Evolutionary conservation across 805 yeast genomes (phyloP).

Genomic region (Candida sithepensis): DNA sequence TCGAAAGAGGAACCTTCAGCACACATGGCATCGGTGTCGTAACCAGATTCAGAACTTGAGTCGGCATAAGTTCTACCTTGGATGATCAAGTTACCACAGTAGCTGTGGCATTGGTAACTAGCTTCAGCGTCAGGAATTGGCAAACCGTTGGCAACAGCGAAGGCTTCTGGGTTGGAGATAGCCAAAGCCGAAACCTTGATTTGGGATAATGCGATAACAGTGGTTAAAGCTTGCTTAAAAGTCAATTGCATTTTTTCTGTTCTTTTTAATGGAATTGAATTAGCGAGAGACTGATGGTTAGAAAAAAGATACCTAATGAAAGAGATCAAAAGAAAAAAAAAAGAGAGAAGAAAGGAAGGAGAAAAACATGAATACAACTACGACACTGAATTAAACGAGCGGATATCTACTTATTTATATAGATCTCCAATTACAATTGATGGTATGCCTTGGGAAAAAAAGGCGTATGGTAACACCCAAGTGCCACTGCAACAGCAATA

Average conservation of each 20-base stretch:
- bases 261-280: background rate
- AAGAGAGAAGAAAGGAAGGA: background rate
- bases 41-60: constrained; percentile 24
- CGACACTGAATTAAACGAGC: no score
- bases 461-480: no score
- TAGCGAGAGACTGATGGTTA: background rate
- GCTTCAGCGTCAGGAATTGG: constrained; percentile 32
- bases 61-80: constrained; percentile 29
- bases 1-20: constrained; percentile 24
- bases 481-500: no score
- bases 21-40: constrained; percentile 33
- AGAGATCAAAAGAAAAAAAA: background rate
- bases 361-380: no score
- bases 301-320: background rate
- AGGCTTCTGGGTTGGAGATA: constrained; percentile 23
- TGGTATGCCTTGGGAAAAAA: no score
- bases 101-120: constrained; percentile 31
- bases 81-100: constrained; percentile 33
- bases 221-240: constrained; percentile 1
- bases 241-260: background rate
- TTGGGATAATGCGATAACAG: constrained; percentile 5
- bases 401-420: background rate
- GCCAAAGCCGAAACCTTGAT: background rate
- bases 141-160: constrained; percentile 27
- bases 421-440: no score